These are phyloP conservation scores for Rhinocladiella mackenziei DNA, from an alignment of 2,329 filamentous ascomycete genomes.

Conservation along the genomic window DNA sequence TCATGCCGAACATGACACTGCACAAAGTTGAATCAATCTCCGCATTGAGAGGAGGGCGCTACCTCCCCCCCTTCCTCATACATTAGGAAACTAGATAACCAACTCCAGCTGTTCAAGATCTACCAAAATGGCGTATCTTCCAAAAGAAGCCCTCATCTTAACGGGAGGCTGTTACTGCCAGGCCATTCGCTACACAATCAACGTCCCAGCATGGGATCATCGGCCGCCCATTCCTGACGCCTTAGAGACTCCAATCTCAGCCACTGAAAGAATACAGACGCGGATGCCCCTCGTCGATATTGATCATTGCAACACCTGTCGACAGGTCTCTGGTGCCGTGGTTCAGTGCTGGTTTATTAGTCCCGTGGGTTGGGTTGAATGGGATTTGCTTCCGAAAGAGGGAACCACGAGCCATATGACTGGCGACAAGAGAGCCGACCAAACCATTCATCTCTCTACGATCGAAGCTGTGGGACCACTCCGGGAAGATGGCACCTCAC, in stretches of 20 bases:
- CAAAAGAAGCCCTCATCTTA: slow-evolving; percentile 24
- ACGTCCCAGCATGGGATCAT: slow-evolving; percentile 23
- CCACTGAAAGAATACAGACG: slow-evolving; percentile 19
- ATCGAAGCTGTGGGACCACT: slow-evolving; percentile 10
- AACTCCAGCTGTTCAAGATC: too few relatives aligned
- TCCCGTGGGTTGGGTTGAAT: slow-evolving; percentile 30
- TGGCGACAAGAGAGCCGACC: neutral
- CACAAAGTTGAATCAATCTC: too few relatives aligned
- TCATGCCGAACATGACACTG: too few relatives aligned
- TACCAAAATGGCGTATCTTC: slow-evolving; percentile 17
- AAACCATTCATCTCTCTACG: slow-evolving; percentile 13
- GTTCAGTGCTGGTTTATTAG: slow-evolving; percentile 32
- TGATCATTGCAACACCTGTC: slow-evolving; percentile 33
- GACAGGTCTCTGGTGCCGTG: slow-evolving; percentile 24
- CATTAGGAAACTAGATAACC: too few relatives aligned
- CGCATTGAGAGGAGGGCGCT: too few relatives aligned
- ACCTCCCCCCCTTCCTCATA: too few relatives aligned
- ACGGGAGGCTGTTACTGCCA: slow-evolving; percentile 33
- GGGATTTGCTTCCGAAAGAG: slow-evolving; percentile 21
- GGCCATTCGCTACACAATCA: slow-evolving; percentile 31
- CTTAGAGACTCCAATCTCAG: slow-evolving; percentile 15
- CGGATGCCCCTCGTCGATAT: slow-evolving; percentile 28
- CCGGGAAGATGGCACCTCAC: slow-evolving; percentile 10
- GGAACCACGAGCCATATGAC: neutral
- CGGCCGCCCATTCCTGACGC: slow-evolving; percentile 19